These are phyloP conservation scores for Prototheca stagnorum DNA, from an alignment of 163 green algal genomes.

Conservation along the genomic window DNA sequence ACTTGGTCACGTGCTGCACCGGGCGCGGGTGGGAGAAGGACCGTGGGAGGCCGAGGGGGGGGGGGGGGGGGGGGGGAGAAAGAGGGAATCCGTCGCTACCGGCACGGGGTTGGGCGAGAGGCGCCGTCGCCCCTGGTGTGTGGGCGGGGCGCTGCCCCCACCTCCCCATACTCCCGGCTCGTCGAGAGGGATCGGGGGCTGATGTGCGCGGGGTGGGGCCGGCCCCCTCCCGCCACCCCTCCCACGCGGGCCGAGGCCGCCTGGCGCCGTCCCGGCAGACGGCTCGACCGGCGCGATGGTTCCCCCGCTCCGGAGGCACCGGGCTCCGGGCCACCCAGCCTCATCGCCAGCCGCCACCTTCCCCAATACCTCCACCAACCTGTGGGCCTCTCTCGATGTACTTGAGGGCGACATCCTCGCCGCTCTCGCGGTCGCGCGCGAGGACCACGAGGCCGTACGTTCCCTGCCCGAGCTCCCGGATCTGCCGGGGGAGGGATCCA, in stretches of 20 bases:
- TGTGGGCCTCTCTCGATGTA: constrained; percentile 13
- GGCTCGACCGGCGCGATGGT: too few species aligned
- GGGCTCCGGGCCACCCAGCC: neutral
- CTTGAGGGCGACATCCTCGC: constrained; percentile 19
- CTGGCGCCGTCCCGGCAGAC: neutral
- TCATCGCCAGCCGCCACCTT: neutral
- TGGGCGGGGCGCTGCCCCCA: too few species aligned
- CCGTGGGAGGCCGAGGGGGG: neutral
- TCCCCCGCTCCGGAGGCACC: too few species aligned
- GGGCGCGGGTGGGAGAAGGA: neutral
- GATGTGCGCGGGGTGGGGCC: neutral
- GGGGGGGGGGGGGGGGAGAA: neutral
- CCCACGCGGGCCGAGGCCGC: too few species aligned
- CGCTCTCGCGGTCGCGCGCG: constrained; percentile 6
- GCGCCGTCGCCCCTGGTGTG: too few species aligned
- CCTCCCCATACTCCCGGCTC: too few species aligned
- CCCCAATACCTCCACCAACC: neutral
- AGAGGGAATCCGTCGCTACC: too few species aligned
- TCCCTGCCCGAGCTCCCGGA: constrained; percentile 14
- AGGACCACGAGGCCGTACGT: constrained; percentile 19
- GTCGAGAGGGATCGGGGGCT: too few species aligned
- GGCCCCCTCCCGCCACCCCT: neutral
- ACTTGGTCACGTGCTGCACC: constrained; percentile 15
- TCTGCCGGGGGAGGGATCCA: constrained; percentile 1
- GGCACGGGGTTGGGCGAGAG: too few species aligned